Conservation (phyloP, 192 early-diverging fungal species). For the Paraglomus occultum region DNA sequence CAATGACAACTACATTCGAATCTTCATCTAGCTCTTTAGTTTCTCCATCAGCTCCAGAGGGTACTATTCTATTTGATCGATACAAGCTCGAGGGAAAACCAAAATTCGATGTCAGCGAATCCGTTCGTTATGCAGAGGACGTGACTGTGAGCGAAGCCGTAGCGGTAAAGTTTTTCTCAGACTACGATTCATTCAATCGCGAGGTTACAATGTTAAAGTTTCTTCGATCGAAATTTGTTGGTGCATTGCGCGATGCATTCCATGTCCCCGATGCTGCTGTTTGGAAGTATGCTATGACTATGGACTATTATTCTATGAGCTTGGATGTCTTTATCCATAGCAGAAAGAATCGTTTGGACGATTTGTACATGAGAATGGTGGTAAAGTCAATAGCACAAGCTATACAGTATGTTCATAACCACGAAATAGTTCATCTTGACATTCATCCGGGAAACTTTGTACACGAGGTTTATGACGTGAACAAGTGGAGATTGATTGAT, state of each 20-base stretch:
- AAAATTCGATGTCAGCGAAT: neutral
- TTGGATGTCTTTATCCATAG: neutral
- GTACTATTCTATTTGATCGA: neutral
- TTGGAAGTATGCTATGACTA: neutral
- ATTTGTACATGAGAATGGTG: neutral
- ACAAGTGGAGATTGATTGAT: conserved; percentile 51
- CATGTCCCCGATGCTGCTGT: neutral
- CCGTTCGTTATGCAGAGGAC: neutral
- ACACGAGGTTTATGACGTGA: neutral
- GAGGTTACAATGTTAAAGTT: neutral
- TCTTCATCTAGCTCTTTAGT: too few relatives aligned
- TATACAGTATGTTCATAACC: conserved; percentile 20
- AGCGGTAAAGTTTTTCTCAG: conserved; percentile 1
- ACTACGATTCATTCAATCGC: neutral
- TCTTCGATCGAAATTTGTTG: neutral
- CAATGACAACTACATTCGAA: too few relatives aligned
- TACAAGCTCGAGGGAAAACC: neutral
- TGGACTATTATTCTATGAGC: conserved; percentile 4
- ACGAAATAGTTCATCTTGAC: conserved; percentile 13
- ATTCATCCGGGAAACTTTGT: conserved; percentile 23
- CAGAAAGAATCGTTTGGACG: neutral
- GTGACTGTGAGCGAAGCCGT: neutral
- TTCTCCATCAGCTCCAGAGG: neutral
- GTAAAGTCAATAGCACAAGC: conserved; percentile 14
- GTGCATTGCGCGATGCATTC: neutral